phyloP scores from a whole-genome alignment of 768 basidiomycete species.

The Udeniomyces megalosporus region DNA sequence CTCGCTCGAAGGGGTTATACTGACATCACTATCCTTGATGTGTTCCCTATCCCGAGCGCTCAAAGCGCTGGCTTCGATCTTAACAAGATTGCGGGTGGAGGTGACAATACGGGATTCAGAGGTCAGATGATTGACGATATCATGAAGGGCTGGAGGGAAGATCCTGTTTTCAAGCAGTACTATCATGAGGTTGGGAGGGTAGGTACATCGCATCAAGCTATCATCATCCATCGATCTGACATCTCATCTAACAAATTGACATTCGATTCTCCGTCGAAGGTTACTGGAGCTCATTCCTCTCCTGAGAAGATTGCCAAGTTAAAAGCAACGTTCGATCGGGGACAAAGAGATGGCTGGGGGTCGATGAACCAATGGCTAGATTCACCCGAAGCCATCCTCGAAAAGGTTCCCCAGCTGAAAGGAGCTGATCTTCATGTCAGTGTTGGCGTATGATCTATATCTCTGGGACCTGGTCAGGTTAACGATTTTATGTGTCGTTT shows the following conservation, averaged over 20 bases:
- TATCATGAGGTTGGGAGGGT: constrained; percentile 25
- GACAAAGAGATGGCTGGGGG: constrained; percentile 11
- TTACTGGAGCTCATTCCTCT: constrained; percentile 16
- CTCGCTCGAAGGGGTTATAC: constrained; percentile 24
- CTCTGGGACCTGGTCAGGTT: not conserved
- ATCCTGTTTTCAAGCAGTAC: constrained; percentile 23
- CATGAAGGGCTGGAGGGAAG: constrained; percentile 24
- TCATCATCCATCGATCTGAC: not conserved
- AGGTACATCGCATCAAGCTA: too few relatives aligned
- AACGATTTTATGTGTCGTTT: not conserved
- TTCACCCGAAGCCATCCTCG: constrained; percentile 18
- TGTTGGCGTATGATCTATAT: not conserved
- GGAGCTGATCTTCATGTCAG: constrained; percentile 17
- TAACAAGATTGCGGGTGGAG: constrained; percentile 23
- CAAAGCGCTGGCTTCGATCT: constrained; percentile 25
- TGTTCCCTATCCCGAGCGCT: constrained; percentile 20
- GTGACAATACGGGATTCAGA: constrained; percentile 13
- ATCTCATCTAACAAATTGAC: not conserved
- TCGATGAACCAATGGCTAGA: constrained; percentile 20
- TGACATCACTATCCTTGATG: constrained; percentile 23
- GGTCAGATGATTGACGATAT: constrained; percentile 19
- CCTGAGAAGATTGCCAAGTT: constrained; percentile 16
- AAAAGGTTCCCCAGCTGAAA: constrained; percentile 19
- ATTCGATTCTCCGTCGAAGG: not conserved
- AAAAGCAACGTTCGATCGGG: constrained; percentile 15